Evolutionary conservation across 148 eudicot genomes (phyloP).

Genomic region (Amaranthus hypochondriacus): DNA sequence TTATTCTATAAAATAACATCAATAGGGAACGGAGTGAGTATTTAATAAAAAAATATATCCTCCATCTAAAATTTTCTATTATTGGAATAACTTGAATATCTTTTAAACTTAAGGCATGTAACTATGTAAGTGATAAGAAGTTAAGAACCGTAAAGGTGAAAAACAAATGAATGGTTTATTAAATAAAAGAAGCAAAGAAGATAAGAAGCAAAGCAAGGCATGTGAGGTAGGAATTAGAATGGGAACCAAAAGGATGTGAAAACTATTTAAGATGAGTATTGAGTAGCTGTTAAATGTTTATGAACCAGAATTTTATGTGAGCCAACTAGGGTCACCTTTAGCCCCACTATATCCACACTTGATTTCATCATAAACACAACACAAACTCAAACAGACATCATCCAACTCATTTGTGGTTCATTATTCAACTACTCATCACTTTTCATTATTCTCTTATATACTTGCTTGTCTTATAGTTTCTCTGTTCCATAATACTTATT

Average conservation of each 20-base stretch:
- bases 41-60: no score
- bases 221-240: slow-evolving; percentile 8
- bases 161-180: neutral
- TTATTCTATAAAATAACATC: no score
- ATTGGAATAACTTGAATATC: no score
- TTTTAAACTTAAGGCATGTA: neutral
- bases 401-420: slow-evolving; percentile 18
- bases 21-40: no score
- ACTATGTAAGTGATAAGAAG: neutral
- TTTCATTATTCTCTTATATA: neutral
- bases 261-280: neutral
- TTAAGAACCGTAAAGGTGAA: neutral
- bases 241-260: slow-evolving; percentile 12
- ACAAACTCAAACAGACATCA: neutral
- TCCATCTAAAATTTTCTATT: no score
- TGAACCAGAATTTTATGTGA: slow-evolving; percentile 17
- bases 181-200: neutral
- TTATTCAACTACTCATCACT: slow-evolving; percentile 9
- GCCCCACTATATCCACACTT: neutral
- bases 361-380: neutral
- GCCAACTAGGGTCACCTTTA: slow-evolving; percentile 7
- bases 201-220: slow-evolving; percentile 10
- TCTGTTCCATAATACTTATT: no score
- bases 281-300: slow-evolving; percentile 14
- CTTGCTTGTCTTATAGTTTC: neutral